Conservation (phyloP, 1,139 yeast species). For the Diutina mesorugosa region DNA sequence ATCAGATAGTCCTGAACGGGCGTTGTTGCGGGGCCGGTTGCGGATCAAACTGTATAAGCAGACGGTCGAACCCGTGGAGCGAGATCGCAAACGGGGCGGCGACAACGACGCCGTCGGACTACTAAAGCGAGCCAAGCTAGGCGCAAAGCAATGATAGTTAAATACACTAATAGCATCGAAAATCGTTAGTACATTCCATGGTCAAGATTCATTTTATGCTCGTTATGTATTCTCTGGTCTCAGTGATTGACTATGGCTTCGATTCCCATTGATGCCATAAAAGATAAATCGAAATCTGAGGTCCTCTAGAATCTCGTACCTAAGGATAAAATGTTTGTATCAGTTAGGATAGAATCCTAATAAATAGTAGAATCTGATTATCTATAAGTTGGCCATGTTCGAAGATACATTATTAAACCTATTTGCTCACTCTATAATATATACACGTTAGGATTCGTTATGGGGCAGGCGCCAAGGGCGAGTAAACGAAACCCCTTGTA, state of each 20-base stretch:
- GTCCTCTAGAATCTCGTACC: too few relatives aligned
- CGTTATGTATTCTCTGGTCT: too few relatives aligned
- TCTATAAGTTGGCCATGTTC: too few relatives aligned
- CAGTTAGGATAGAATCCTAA: too few relatives aligned
- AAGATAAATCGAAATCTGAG: too few relatives aligned
- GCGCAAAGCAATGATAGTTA: not conserved
- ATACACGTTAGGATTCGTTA: not conserved
- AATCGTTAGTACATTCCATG: too few relatives aligned
- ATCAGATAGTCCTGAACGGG: conserved; percentile 47
- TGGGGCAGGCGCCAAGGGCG: not conserved
- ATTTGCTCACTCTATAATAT: not conserved
- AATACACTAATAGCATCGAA: not conserved
- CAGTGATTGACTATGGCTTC: too few relatives aligned
- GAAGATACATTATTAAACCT: too few relatives aligned
- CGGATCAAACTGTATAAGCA: conserved; percentile 62
- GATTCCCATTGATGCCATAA: too few relatives aligned
- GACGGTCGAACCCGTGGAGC: conserved; percentile 23
- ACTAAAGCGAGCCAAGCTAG: not conserved
- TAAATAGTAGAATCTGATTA: too few relatives aligned
- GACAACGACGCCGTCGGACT: not conserved
- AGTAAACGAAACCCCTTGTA: not conserved
- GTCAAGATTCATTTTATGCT: too few relatives aligned
- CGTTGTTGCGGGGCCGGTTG: conserved; percentile 57
- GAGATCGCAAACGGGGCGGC: not conserved
- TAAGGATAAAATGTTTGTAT: too few relatives aligned